These are phyloP conservation scores for Phellopilus nigrolimitatus DNA, from an alignment of 1,284 basidiomycete species.

Conservation along the genomic window DNA sequence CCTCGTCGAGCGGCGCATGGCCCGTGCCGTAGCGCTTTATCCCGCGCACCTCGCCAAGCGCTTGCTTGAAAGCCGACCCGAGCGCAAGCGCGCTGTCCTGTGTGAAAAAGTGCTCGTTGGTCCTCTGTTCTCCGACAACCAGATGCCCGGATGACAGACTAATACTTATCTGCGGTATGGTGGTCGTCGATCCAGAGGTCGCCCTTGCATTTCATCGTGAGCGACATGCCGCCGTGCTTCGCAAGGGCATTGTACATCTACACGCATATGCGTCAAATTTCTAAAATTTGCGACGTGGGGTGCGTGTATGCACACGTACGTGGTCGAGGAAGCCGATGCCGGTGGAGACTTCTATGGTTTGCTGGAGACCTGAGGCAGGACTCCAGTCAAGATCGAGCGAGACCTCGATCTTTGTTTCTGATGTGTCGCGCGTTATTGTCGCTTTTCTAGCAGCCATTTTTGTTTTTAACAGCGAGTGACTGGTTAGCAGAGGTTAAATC, in stretches of 20 bases:
- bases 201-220: conserved; percentile 88
- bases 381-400: conserved; percentile 79
- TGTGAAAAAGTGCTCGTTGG: conserved; percentile 30
- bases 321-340: conserved; percentile 99
- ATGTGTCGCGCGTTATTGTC: conserved; percentile 80
- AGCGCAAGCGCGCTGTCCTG: conserved; percentile 93
- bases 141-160: conserved; percentile 33
- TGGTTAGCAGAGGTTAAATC: too few species aligned
- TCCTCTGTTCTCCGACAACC: conserved; percentile 11
- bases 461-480: conserved; percentile 18
- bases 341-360: conserved; percentile 85
- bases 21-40: conserved; percentile 96
- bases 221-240: conserved; percentile 90
- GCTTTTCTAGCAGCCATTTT: conserved; percentile 56
- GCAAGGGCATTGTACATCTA: conserved; percentile 96
- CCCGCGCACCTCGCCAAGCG: conserved; percentile 91
- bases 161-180: conserved; percentile 95
- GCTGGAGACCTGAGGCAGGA: conserved; percentile 57
- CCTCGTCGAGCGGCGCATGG: conserved; percentile 96
- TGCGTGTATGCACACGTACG: conserved; percentile 44
- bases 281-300: neutral
- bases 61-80: conserved; percentile 92
- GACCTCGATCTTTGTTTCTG: conserved; percentile 89
- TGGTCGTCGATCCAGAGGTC: conserved; percentile 99
- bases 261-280: conserved; percentile 12